Evolutionary conservation across 345 rosid genomes (phyloP), one percentile per base, ranked within the genome.

Genomic region (Lepidium sativum): DNA sequence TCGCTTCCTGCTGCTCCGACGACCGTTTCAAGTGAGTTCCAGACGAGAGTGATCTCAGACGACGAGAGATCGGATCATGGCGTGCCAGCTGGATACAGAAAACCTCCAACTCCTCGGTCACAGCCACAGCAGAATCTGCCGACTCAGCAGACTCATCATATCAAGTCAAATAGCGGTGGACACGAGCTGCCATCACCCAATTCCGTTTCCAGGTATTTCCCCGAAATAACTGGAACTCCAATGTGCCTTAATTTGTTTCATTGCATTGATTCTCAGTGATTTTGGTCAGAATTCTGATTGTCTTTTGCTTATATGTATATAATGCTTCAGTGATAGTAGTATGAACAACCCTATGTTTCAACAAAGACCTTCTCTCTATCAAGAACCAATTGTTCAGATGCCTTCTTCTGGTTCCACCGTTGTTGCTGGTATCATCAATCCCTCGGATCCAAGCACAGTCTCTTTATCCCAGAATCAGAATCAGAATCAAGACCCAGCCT

Each of bases 21-120:
- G 34, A 56, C 43, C 37, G 78, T 72, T 60, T 71, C 78, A 1
- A 84, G 79, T 14, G 97, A 89, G 49, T 82, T 77, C 45, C 76
- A 50, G 25, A 68, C 70, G 64, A 73, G 89, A 71, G 88, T 78
- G 34, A 43, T 75, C 68, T 92, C 94, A 0, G 99, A 92, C 63
- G 99, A 94, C 55, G 97, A 94, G 82, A 87, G 95, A 86, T 90
- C 97, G 17, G 97, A 89, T 55, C 96, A 81, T 20, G 86, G 90
- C 7, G 77, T 80, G 37, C 82, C 81, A 0, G 77, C 79, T 60
- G 89, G 82, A 43, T 79, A 78, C 73, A 75, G 81, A 68, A 92
- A 83, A 21, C 81, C 84, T 4, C 75, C 78, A 1, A 71, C 84
- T 27, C 76, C 78, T 6, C 80, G 69, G 52, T 37, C 75, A 2